These are phyloP conservation scores for Hsuehochloa calcarea DNA, from an alignment of 176 grass and related monocot species.

Conservation along the genomic window DNA sequence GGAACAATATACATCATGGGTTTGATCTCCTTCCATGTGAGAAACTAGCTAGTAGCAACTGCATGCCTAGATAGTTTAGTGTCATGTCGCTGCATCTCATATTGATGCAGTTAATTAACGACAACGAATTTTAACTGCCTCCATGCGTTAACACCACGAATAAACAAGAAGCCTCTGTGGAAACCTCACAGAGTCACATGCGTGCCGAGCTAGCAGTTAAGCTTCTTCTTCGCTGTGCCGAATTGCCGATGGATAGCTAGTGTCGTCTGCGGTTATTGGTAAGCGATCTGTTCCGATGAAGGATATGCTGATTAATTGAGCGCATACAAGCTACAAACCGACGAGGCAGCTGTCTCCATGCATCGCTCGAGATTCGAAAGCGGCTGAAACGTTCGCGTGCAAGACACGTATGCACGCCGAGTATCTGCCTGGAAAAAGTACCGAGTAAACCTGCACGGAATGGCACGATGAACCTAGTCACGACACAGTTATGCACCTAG, in stretches of 20 bases:
- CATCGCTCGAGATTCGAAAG: neutral
- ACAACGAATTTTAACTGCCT: neutral
- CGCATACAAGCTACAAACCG: neutral
- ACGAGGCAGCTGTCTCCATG: too few relatives aligned
- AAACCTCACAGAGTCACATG: neutral
- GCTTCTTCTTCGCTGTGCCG: too few relatives aligned
- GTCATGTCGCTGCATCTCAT: neutral
- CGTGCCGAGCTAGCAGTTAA: neutral
- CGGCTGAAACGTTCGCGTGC: neutral
- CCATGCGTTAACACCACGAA: neutral
- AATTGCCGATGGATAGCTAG: too few relatives aligned
- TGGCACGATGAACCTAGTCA: neutral
- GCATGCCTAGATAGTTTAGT: neutral
- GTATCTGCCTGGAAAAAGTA: neutral
- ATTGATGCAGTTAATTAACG: neutral
- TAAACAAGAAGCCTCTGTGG: too few relatives aligned
- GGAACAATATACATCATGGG: too few relatives aligned
- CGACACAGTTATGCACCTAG: too few relatives aligned
- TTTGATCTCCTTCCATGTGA: conserved; percentile 4
- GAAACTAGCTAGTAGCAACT: neutral
- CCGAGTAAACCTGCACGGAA: neutral
- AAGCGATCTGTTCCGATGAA: too few relatives aligned
- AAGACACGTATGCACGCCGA: neutral
- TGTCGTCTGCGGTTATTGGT: too few relatives aligned
- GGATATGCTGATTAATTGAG: neutral